Evolutionary conservation across 2,329 filamentous ascomycete species (phyloP), one percentile per base, ranked within the genome.

Genomic region (Colletotrichum noveboracense): DNA sequence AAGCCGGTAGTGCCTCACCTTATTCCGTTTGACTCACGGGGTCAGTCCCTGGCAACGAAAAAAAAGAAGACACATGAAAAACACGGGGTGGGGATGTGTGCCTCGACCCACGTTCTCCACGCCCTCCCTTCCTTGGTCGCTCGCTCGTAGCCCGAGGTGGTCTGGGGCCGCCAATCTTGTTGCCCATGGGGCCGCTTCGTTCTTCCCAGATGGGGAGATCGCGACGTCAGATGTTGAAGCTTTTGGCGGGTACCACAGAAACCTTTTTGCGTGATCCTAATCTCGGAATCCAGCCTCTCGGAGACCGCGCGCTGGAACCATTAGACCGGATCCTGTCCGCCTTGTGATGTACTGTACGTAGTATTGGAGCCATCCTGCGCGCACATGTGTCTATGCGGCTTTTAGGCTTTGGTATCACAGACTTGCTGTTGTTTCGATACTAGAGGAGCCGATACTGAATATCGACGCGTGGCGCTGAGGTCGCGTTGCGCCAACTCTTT

Each of bases 381-480:
- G 43, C 43, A n/a, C 43, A 52, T 52, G 43, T 21, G 43, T 52
- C 10, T 6, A 52, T 55, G 38, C 34, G 24, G 52, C 18, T 13
- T 61, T 61, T 43, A 55, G 30, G 24, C 16, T 55, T n/a, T 32
- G 66, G 66, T 65, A 52, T 75, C 58, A 73, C 52, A 60, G 70
- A 69, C 65, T 65, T 52, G 66, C 43, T 43, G 62, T 36, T 48
- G 73, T 52, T 60, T 64, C 70, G 70, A 75, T 38, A 60, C 48
- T 55, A 60, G 70, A 52, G n/a, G 43, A 52, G 56, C 64, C 70
- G 48, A 75, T 34, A 32, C 18, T 60, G 70, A 75, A 75, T 58
- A 75, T 75, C 28, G 73, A 75, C 70, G 73, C 73, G 66, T 75
- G 64, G 36, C 64, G 73, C 48, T 55, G 70, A 65, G 64, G 73